Conservation (phyloP, 352 stramenopile species). For the Pythium folliculosum region DNA sequence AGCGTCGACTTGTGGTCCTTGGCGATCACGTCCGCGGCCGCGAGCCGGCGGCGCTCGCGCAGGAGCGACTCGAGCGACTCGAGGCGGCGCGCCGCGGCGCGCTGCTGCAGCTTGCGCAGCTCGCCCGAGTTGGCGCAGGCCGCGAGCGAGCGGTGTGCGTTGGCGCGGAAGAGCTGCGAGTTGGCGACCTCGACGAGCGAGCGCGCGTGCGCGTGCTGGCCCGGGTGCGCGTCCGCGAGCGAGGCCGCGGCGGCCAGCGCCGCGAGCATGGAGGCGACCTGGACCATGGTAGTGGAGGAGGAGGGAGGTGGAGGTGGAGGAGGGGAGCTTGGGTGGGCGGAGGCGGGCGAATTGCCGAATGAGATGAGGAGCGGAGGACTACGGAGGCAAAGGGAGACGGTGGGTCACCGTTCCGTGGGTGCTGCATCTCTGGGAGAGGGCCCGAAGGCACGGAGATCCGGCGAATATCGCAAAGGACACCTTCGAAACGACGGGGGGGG, state of each 20-base stretch:
- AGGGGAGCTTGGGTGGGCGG: background rate
- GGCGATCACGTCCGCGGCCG: constrained; percentile 7
- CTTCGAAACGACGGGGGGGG: too few species aligned
- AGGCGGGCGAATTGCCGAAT: background rate
- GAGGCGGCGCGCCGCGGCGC: background rate
- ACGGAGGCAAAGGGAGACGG: too few species aligned
- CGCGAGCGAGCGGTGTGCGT: constrained; percentile 7
- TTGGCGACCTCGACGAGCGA: background rate
- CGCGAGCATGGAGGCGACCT: constrained; percentile 6
- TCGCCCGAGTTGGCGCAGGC: constrained; percentile 3
- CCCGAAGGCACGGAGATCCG: too few species aligned
- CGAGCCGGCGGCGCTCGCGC: background rate
- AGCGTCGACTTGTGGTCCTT: constrained; percentile 15
- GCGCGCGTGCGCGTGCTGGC: background rate
- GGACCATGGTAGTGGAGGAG: constrained; percentile 2
- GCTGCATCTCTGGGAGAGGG: too few species aligned
- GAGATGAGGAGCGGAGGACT: background rate
- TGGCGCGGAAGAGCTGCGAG: background rate
- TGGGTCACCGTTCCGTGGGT: too few species aligned
- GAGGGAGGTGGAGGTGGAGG: background rate
- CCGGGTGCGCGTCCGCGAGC: background rate
- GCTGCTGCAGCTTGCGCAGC: constrained; percentile 12
- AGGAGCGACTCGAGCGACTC: background rate
- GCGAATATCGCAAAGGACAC: too few species aligned
- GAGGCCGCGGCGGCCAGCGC: background rate